Conservation (phyloP, 2,329 filamentous ascomycete genomes). For the Aspergillus caelatus region DNA sequence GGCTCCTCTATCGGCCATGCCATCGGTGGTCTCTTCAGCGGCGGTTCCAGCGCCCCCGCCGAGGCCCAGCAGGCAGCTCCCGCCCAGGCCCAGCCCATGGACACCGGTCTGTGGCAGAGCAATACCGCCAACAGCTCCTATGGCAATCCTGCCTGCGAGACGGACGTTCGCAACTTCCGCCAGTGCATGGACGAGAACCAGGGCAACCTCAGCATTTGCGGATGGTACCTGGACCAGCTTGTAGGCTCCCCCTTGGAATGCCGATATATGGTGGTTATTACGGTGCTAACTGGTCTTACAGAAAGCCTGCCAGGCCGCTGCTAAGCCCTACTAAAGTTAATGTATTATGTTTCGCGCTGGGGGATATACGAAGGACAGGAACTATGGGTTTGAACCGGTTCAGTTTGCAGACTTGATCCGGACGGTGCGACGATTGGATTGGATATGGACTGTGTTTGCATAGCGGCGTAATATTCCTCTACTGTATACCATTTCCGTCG, state of each 20-base stretch:
- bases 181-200: constrained; percentile 95
- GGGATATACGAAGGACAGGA: background rate
- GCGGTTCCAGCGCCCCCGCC: constrained; percentile 60
- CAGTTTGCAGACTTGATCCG: background rate
- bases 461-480: constrained; percentile 22
- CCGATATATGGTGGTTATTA: background rate
- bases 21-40: constrained; percentile 84
- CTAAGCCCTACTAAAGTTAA: constrained; percentile 65
- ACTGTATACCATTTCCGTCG: constrained; percentile 18
- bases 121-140: constrained; percentile 53
- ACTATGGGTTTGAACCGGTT: background rate
- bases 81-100: constrained; percentile 56
- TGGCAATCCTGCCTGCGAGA: constrained; percentile 69
- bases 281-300: constrained; percentile 39
- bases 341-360: constrained; percentile 11
- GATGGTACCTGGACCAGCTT: constrained; percentile 97
- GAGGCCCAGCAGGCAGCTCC: constrained; percentile 54
- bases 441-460: constrained; percentile 22
- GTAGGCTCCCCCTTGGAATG: constrained; percentile 34
- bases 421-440: background rate
- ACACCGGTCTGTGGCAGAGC: constrained; percentile 49
- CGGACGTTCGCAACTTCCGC: constrained; percentile 82
- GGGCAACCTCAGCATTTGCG: constrained; percentile 93
- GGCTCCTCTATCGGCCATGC: constrained; percentile 95
- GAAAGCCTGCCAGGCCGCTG: constrained; percentile 82